Percentiles rank a stretch among this genome's conserved stretches.
phyloP scores from a whole-genome alignment of 2,329 filamentous ascomycete species.

The Byssothecium circinans region DNA sequence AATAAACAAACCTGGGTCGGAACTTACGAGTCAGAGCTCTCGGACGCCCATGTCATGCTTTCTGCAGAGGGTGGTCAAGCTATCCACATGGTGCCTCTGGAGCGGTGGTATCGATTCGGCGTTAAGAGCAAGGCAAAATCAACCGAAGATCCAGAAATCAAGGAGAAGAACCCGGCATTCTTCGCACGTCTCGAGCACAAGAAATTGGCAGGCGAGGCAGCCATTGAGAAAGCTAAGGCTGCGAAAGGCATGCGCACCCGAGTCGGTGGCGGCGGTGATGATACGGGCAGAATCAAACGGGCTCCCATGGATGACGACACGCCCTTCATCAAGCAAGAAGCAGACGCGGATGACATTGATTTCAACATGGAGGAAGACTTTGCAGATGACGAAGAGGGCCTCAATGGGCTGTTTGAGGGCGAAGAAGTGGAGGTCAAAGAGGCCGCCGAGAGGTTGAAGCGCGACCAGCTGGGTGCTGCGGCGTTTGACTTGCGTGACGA shows the following conservation, averaged over 20 bases:
- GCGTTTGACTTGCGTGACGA: conserved; percentile 68
- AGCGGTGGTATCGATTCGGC: conserved; percentile 93
- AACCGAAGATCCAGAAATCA: conserved; percentile 86
- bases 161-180: conserved; percentile 79
- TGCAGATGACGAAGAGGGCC: conserved; percentile 76
- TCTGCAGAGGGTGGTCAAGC: conserved; percentile 63
- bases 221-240: conserved; percentile 43
- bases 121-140: conserved; percentile 74
- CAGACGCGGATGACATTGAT: conserved; percentile 67
- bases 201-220: conserved; percentile 50
- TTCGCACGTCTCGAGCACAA: conserved; percentile 48
- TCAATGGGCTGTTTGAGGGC: conserved; percentile 46
- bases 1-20: conserved; percentile 94
- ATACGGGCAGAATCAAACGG: conserved; percentile 43
- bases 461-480: conserved; percentile 83
- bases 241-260: conserved; percentile 30
- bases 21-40: conserved; percentile 85
- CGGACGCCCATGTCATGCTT: conserved; percentile 77
- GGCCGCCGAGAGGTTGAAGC: conserved; percentile 66
- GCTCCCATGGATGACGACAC: conserved; percentile 47
- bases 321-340: conserved; percentile 49
- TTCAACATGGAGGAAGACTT: conserved; percentile 71
- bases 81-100: conserved; percentile 85
- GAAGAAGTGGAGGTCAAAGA: conserved; percentile 61
- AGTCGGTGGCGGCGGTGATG: conserved; percentile 39